Base-by-base conservation (phyloP, 805 yeast species). In the Hanseniaspora guilliermondii region DNA sequence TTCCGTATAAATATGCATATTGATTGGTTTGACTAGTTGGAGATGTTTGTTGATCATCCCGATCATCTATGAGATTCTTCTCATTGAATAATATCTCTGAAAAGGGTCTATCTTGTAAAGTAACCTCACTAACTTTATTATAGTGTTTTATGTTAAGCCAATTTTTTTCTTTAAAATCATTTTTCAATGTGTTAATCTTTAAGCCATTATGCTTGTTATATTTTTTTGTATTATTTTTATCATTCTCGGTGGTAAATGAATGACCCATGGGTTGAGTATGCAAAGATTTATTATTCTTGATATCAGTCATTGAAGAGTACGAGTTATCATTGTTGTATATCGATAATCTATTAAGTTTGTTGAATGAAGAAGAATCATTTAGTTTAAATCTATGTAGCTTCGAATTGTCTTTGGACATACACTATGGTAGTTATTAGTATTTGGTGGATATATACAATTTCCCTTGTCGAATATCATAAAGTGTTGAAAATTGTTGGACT, bases 271-370 rank as follows among this genome's bases (percentile, higher is more conserved):
- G 40, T 24, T 25, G 7, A n/a, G 22, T 33, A n/a, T 36, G 21
- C 7, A 33, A 22, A 2, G n/a, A 8, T 36, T 25, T 17, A n/a
- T 17, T 24, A 2, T 32, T 25, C 25, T 35, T 33, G 6, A 49
- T 14, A 35, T 42, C 53, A 24, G 37, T 6, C 53, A 49, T 49
- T 22, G 53, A 49, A 25, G 53, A 41, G 33, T 49, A 42, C 6
- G 39, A 4, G 16, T 47, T 37, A 2, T 36, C 40, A 35, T 46
- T 33, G 16, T 46, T 47, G 32, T 47, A 47, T 16, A 47, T 47
- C 17, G 50, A 47, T 11, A 47, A 6, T 12, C 42, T 36, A 17
- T 24, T 47, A 8, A 47, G 35, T 19, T 47, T 42, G 25, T 47
- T 47, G 16, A 47, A 47, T 9, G 50, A 47, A 11, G 50, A 39